Base-by-base conservation (phyloP, 306 rosid genomes). In the Vigna unguiculata region DNA sequence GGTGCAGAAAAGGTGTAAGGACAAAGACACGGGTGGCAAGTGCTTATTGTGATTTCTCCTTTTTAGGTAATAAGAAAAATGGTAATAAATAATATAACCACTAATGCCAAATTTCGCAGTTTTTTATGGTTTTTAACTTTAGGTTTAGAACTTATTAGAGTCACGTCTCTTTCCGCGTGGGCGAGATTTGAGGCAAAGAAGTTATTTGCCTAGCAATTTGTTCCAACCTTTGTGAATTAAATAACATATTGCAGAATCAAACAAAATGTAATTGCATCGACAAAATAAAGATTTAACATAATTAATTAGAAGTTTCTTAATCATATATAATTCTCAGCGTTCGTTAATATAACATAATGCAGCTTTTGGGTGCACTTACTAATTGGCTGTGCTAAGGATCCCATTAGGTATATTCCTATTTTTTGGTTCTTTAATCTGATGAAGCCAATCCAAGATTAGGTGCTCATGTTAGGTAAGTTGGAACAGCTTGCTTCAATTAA, bases 401-500 rank as follows among this genome's bases (percentile, higher is more conserved):
- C 21, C 11, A 54, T 1, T 0, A 25, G 20, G 41, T 5, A 79
- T 53, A 65, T 76, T 51, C 74, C 46, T 9, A 43, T 22, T 68
- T 15, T 28, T 70, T 24, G 30, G 4, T 28, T 71, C 62, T 11
- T 55, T 21, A 21, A 55, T 57, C 4, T 24, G n/a, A 21, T 21
- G 16, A 12, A 34, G 6, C 58, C 21, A 24, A 7, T 8, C n/a
- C 7, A 17, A 38, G 66, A 20, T 59, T 51, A 34, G 40, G 19
- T 68, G 83, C 12, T 79, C 15, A 25, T 71, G 66, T 77, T 77
- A 54, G 78, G 85, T 82, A 57, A 17, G 71, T 38, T 28, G 61
- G 61, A 45, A 41, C 17, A 47, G 21, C 21, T 57, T 21, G n/a
- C 24, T 72, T 59, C 53, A 72, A 58, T 34, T 38, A 59, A 70